A percentile compares a stretch with the other conserved stretches of the same genome.
phyloP scores from a whole-genome alignment of 2,329 filamentous ascomycete species.

The Fusarium temperatum region DNA sequence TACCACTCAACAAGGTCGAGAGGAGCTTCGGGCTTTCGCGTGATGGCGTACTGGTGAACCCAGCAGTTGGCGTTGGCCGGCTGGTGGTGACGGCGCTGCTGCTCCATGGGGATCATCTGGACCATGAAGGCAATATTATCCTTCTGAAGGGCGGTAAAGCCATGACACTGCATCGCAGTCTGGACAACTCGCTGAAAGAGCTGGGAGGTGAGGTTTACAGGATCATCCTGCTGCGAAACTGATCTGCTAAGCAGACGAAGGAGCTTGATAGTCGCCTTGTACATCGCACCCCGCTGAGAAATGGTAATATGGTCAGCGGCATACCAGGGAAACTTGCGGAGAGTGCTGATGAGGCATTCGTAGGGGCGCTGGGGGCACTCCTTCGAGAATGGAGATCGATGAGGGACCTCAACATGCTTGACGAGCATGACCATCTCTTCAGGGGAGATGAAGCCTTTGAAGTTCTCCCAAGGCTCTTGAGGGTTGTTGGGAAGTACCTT shows the following conservation, averaged over 20 bases:
- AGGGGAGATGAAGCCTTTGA: constrained; percentile 67
- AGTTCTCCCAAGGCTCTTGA: constrained; percentile 59
- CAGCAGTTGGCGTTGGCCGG: constrained; percentile 60
- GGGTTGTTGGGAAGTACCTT: constrained; percentile 47
- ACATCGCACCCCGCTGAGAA: constrained; percentile 63
- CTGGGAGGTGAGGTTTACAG: constrained; percentile 59
- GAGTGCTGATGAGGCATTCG: constrained; percentile 71
- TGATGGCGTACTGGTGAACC: constrained; percentile 62
- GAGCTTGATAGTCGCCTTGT: constrained; percentile 59
- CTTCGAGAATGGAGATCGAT: constrained; percentile 67
- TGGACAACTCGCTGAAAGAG: constrained; percentile 63
- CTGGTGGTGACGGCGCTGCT: constrained; percentile 54
- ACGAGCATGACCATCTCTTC: constrained; percentile 72
- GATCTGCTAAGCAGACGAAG: constrained; percentile 56
- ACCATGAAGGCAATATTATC: constrained; percentile 62
- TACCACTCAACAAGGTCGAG: constrained; percentile 68
- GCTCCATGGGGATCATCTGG: constrained; percentile 48
- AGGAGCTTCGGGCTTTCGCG: constrained; percentile 57
- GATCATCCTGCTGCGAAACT: constrained; percentile 51
- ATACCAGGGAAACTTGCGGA: constrained; percentile 72
- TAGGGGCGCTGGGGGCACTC: constrained; percentile 72
- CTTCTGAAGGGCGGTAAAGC: constrained; percentile 70
- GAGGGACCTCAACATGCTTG: constrained; percentile 69
- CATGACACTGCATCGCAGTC: constrained; percentile 65
- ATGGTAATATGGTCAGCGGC: constrained; percentile 66